Percentiles rank a stretch among this genome's conserved stretches.
Conservation (phyloP, 306 rosid species). For the Rosa rugosa region DNA sequence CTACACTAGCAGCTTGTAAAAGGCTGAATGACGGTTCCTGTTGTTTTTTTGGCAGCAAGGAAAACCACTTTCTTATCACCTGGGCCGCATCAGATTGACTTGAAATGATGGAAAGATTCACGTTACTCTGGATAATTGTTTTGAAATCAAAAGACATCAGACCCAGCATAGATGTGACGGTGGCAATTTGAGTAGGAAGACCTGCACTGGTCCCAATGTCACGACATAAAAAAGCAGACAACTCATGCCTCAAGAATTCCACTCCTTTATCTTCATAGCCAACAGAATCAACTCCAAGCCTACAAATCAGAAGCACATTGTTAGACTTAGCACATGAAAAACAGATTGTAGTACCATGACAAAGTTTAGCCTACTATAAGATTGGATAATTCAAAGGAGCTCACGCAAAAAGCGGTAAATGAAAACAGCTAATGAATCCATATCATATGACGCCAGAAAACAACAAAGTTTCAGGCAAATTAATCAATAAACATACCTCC, state of each 20-base stretch:
- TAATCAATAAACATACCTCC: conserved; percentile 57
- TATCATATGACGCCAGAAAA: too few relatives aligned
- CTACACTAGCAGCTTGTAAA: conserved; percentile 30
- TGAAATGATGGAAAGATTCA: conserved; percentile 24
- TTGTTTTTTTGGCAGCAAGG: conserved; percentile 52
- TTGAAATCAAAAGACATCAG: conserved; percentile 57
- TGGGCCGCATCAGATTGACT: conserved; percentile 37
- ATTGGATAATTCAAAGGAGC: background rate
- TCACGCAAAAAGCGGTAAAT: background rate
- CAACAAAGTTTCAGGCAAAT: background rate
- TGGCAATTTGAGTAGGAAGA: conserved; percentile 55
- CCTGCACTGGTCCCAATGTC: conserved; percentile 35
- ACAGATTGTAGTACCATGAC: background rate
- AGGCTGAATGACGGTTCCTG: conserved; percentile 47
- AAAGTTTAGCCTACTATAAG: background rate
- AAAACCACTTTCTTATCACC: conserved; percentile 60
- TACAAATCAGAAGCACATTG: conserved; percentile 30
- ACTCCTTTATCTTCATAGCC: conserved; percentile 73
- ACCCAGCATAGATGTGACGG: conserved; percentile 49
- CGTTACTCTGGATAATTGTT: conserved; percentile 44
- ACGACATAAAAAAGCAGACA: conserved; percentile 43
- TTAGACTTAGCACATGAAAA: background rate
- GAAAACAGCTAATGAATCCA: background rate
- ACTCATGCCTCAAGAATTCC: conserved; percentile 47
- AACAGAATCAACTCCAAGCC: conserved; percentile 64